Evolutionary conservation across 2,329 filamentous ascomycete species (phyloP).

Genomic region (Xylariaceae sp.): DNA sequence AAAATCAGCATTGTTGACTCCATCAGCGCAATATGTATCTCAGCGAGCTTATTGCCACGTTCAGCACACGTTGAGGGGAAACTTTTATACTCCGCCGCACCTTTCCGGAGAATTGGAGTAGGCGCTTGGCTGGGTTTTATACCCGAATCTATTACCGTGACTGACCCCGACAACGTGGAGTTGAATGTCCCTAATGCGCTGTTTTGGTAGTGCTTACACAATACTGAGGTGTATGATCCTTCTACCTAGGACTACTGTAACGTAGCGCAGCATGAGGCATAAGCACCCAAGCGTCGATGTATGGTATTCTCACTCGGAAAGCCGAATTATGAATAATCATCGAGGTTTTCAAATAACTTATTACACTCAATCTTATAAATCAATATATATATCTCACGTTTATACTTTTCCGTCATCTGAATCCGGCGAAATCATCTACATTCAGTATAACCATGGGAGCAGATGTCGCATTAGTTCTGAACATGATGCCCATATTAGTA

Average conservation of each 20-base stretch:
- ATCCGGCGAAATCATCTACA: too few relatives aligned
- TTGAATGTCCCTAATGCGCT: not conserved
- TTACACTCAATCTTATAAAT: too few relatives aligned
- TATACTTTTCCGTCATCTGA: too few relatives aligned
- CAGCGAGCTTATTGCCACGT: not conserved
- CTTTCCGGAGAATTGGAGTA: not conserved
- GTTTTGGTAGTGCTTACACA: not conserved
- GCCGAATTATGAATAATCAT: too few relatives aligned
- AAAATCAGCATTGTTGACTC: slow-evolving; percentile 6
- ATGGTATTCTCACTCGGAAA: not conserved
- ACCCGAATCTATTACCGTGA: not conserved
- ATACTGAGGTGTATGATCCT: not conserved
- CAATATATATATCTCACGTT: too few relatives aligned
- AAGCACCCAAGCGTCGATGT: not conserved
- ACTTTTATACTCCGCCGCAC: not conserved
- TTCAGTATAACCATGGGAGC: too few relatives aligned
- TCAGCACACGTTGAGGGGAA: not conserved
- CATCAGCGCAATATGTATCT: slow-evolving; percentile 12
- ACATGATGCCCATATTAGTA: too few relatives aligned
- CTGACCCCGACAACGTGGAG: not conserved
- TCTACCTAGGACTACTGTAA: not conserved
- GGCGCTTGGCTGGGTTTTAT: not conserved
- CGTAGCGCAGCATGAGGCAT: not conserved
- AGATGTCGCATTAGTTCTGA: too few relatives aligned
- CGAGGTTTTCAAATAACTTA: too few relatives aligned